A percentile compares a stretch with the other conserved stretches of the same genome.
Evolutionary conservation across 129 eudicot genomes (phyloP).

Genomic region (Pulicaria dysenterica): DNA sequence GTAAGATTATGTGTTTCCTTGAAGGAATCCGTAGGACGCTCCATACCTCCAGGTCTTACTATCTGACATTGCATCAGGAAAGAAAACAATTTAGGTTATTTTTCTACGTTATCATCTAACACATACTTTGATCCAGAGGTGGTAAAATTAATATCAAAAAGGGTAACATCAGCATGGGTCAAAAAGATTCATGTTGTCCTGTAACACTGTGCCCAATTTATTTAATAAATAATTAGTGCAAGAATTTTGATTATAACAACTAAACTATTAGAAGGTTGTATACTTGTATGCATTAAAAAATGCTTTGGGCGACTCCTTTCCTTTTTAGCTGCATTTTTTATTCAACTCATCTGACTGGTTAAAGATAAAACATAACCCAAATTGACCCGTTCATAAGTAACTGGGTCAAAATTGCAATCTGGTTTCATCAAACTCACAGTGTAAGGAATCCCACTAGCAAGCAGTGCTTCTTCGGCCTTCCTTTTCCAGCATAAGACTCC

Average conservation of each 20-base stretch:
- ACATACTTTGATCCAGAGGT: constrained; percentile 5
- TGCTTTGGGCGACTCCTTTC: neutral
- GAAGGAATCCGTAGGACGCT: constrained; percentile 93
- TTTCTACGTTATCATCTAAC: constrained; percentile 17
- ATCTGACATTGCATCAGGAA: constrained; percentile 51
- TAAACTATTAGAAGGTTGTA: too few relatives aligned
- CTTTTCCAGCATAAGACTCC: constrained; percentile 95
- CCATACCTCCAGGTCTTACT: constrained; percentile 99
- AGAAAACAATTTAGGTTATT: constrained; percentile 6
- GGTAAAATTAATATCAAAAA: constrained; percentile 9
- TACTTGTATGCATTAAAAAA: neutral
- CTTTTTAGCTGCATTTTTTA: neutral
- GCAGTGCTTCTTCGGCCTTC: constrained; percentile 95
- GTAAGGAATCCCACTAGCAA: constrained; percentile 96
- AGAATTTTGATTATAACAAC: neutral
- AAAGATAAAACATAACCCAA: neutral
- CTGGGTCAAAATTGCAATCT: neutral
- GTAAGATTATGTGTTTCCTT: constrained; percentile 90
- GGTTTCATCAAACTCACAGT: constrained; percentile 63
- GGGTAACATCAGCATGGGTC: neutral
- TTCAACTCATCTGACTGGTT: neutral
- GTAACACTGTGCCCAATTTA: neutral
- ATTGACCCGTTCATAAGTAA: constrained; percentile 17
- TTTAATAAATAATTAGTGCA: neutral
- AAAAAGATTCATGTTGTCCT: neutral